Evolutionary conservation across 805 yeast species (phyloP).

Genomic region (Pichia cephalocereana): DNA sequence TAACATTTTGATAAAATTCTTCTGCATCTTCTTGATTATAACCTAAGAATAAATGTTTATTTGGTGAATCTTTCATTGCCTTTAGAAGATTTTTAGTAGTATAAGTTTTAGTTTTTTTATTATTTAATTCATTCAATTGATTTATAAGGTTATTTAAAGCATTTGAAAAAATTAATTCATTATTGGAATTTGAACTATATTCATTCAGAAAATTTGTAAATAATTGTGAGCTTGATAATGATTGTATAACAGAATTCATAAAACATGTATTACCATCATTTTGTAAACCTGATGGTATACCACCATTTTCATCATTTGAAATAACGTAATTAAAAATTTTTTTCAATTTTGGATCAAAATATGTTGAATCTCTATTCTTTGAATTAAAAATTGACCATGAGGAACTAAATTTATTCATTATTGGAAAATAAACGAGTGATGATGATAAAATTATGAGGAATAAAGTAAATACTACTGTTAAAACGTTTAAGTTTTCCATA

Average conservation of each 20-base stretch:
- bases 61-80: conserved; percentile 70
- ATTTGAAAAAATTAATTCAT: conserved; percentile 35
- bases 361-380: not conserved
- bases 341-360: conserved; percentile 3
- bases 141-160: conserved; percentile 44
- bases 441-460: too few species aligned
- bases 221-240: conserved; percentile 64
- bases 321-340: conserved; percentile 5
- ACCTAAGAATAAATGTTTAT: conserved; percentile 67
- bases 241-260: conserved; percentile 85
- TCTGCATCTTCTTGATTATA: conserved; percentile 96
- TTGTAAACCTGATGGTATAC: conserved; percentile 72
- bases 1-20: conserved; percentile 79
- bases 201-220: conserved; percentile 47
- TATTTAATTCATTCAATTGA: conserved; percentile 51
- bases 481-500: too few species aligned
- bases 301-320: conserved; percentile 35
- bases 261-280: conserved; percentile 94
- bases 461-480: too few species aligned
- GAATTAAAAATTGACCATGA: conserved; percentile 4
- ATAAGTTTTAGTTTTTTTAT: conserved; percentile 40
- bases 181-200: conserved; percentile 19
- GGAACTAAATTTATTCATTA: conserved; percentile 10
- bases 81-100: conserved; percentile 52
- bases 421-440: not conserved